phyloP scores from a whole-genome alignment of 2,329 filamentous ascomycete species.

The Colletotrichum sp. region DNA sequence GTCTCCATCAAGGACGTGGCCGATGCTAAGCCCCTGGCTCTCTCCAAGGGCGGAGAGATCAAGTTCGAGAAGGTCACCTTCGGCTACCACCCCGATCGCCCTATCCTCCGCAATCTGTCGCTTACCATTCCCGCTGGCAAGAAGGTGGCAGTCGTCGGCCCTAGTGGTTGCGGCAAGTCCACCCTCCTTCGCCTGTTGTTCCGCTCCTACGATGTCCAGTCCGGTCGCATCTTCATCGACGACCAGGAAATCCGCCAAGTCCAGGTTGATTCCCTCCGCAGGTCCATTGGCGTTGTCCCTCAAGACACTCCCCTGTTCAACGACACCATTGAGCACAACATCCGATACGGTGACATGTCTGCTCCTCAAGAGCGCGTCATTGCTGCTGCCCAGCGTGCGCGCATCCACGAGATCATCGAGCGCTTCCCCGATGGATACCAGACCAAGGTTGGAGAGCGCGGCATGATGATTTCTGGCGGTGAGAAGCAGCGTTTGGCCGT shows the following conservation, averaged over 20 bases:
- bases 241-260: constrained; percentile 90
- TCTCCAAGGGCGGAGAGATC: constrained; percentile 85
- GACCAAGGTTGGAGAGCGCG: constrained; percentile 91
- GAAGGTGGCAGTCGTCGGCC: constrained; percentile 94
- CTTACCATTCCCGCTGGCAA: constrained; percentile 94
- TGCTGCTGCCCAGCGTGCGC: constrained; percentile 80
- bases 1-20: constrained; percentile 81
- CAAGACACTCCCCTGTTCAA: constrained; percentile 98
- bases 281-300: constrained; percentile 90
- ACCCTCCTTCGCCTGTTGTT: constrained; percentile 91
- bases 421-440: constrained; percentile 86
- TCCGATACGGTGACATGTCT: constrained; percentile 85
- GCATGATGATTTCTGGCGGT: constrained; percentile 95
- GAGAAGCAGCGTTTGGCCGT: constrained; percentile 93
- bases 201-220: constrained; percentile 90
- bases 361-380: constrained; percentile 76
- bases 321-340: constrained; percentile 94
- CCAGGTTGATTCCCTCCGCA: constrained; percentile 79
- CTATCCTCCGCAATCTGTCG: constrained; percentile 83
- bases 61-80: constrained; percentile 95
- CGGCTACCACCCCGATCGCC: constrained; percentile 85
- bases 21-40: constrained; percentile 72
- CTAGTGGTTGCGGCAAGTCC: constrained; percentile 94
- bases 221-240: constrained; percentile 87
- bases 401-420: constrained; percentile 82